These are phyloP conservation scores for Vaucheria bursata DNA, from an alignment of 352 stramenopile species.

Conservation along the genomic window DNA sequence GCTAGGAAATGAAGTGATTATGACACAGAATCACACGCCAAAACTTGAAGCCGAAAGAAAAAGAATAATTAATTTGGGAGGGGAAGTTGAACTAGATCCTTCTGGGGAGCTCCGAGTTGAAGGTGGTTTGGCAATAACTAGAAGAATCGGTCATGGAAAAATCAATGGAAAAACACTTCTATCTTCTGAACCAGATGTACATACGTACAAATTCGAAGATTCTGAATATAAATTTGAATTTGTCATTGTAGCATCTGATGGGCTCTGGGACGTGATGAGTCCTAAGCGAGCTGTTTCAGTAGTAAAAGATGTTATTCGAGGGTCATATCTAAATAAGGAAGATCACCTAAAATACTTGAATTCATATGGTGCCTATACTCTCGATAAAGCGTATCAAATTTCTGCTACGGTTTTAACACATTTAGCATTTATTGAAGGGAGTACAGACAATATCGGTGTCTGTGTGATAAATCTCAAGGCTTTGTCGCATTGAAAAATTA, in stretches of 20 bases:
- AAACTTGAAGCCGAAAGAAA: conserved; percentile 14
- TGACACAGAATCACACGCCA: conserved; percentile 34
- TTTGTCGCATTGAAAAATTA: neutral
- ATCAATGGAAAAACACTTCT: conserved; percentile 13
- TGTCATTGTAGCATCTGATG: conserved; percentile 44
- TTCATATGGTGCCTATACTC: conserved; percentile 12
- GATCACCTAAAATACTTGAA: no score
- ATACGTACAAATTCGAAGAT: neutral
- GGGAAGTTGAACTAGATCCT: conserved; percentile 16
- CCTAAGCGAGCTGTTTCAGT: conserved; percentile 34
- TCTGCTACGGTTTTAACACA: conserved; percentile 46
- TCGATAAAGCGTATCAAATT: conserved; percentile 30
- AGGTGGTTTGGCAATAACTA: conserved; percentile 34
- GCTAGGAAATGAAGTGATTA: neutral
- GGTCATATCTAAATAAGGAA: neutral
- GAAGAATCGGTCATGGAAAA: conserved; percentile 17
- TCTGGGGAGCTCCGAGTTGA: conserved; percentile 29
- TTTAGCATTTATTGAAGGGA: conserved; percentile 84
- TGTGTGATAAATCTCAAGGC: conserved; percentile 54
- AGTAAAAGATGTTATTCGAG: conserved; percentile 35
- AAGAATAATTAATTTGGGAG: conserved; percentile 17
- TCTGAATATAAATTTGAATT: conserved; percentile 5
- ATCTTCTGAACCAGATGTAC: conserved; percentile 28
- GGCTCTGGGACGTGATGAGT: conserved; percentile 45
- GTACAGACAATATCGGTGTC: conserved; percentile 85